Evolutionary conservation across 176 grass and related monocot genomes (phyloP).

Genomic region (Leersia perrieri): DNA sequence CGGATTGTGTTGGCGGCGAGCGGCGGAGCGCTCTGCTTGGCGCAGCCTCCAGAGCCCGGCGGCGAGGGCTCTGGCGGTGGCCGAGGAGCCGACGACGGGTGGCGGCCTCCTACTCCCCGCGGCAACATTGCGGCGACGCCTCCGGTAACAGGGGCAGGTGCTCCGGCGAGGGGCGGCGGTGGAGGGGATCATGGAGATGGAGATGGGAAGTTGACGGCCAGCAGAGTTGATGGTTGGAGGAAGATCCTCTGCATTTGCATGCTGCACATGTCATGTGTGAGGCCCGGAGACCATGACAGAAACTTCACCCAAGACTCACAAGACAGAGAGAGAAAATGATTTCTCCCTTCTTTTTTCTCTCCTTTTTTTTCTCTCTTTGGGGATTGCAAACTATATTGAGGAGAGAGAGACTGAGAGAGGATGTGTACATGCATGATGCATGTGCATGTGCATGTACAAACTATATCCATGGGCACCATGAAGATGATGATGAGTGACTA

Average conservation of each 20-base stretch:
- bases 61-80: constrained; percentile 48
- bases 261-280: constrained; percentile 41
- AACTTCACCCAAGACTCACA: not conserved
- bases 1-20: not conserved
- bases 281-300: not conserved
- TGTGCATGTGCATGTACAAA: not conserved
- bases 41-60: constrained; percentile 50
- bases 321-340: not conserved
- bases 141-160: not conserved
- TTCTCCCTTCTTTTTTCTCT: not conserved
- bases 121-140: constrained; percentile 30
- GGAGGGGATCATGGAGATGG: constrained; percentile 29
- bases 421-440: not conserved
- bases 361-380: not conserved
- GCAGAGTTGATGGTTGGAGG: not conserved
- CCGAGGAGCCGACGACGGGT: not conserved
- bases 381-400: constrained; percentile 6
- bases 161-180: constrained; percentile 22
- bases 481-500: too few species aligned
- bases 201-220: not conserved
- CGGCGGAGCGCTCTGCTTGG: constrained; percentile 5
- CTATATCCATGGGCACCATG: not conserved
- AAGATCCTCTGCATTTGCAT: constrained; percentile 27
- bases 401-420: not conserved
- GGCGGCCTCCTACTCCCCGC: not conserved